A percentile compares a stretch with the other conserved stretches of the same genome.
Evolutionary conservation across 2,329 filamentous ascomycete species (phyloP).

Genomic region (Alternaria ethzedia): DNA sequence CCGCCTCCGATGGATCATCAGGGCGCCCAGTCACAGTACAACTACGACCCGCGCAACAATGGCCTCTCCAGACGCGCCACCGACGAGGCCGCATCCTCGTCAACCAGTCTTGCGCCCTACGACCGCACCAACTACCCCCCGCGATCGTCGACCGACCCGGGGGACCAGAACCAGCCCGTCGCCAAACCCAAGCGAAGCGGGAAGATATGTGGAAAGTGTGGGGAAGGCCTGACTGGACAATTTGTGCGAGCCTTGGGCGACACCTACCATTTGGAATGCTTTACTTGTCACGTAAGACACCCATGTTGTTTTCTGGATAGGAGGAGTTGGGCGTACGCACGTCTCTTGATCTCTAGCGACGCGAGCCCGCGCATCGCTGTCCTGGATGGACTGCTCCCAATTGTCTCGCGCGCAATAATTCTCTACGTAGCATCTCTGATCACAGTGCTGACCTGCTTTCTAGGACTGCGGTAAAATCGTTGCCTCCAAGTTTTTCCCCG

Average conservation of each 20-base stretch:
- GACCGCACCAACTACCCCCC: constrained; percentile 29
- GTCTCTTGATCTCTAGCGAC: background rate
- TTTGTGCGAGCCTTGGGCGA: constrained; percentile 93
- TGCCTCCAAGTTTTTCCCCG: constrained; percentile 97
- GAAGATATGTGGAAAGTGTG: constrained; percentile 78
- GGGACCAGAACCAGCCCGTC: constrained; percentile 28
- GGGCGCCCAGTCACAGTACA: constrained; percentile 33
- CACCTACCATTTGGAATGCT: constrained; percentile 97
- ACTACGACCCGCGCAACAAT: constrained; percentile 41
- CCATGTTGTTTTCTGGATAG: background rate
- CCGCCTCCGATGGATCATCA: constrained; percentile 44
- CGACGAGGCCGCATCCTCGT: constrained; percentile 33
- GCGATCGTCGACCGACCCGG: constrained; percentile 40
- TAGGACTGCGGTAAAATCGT: constrained; percentile 97
- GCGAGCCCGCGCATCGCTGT: background rate
- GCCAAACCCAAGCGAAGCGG: constrained; percentile 42
- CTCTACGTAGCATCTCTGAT: background rate
- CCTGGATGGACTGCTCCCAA: background rate
- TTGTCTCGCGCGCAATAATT: background rate
- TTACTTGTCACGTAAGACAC: constrained; percentile 81
- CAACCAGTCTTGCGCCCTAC: constrained; percentile 32
- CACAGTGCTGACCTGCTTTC: constrained; percentile 5
- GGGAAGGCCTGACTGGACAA: constrained; percentile 85
- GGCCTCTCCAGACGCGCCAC: constrained; percentile 41
- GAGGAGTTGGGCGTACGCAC: background rate